Evolutionary conservation across 2,329 filamentous ascomycete genomes (phyloP).

Genomic region (Ophiostoma tasmaniense): DNA sequence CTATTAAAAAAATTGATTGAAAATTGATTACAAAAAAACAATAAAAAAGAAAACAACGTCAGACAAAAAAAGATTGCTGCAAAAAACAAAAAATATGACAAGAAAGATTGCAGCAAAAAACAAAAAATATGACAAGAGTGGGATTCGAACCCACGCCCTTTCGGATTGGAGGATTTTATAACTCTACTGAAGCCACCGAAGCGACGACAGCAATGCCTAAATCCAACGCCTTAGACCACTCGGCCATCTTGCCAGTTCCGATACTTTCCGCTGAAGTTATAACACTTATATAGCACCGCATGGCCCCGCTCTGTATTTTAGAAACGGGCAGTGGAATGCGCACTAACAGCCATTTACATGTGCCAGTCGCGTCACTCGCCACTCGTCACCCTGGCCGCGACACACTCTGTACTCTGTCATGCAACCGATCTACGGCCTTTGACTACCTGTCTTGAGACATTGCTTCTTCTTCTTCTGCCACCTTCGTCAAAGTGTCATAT

Average conservation of each 20-base stretch:
- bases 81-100: background rate
- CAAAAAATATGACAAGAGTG: slow-evolving; percentile 22
- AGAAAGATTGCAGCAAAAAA: background rate
- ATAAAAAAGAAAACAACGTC: background rate
- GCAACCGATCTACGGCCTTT: background rate
- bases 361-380: background rate
- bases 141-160: slow-evolving; percentile 25
- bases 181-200: background rate
- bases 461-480: background rate
- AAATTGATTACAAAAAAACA: too few species aligned
- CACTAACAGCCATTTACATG: background rate
- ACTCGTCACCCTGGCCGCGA: background rate
- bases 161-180: slow-evolving; percentile 21
- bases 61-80: background rate
- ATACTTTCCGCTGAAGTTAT: slow-evolving; percentile 11
- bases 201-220: slow-evolving; percentile 17
- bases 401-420: background rate
- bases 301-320: background rate
- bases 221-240: slow-evolving; percentile 25
- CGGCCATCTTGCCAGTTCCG: slow-evolving; percentile 23
- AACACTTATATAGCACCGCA: background rate
- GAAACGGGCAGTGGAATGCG: background rate
- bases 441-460: background rate
- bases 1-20: too few species aligned
- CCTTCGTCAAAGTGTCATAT: background rate